Evolutionary conservation across 306 rosid genomes (phyloP).

Genomic region (Pyrus communis): DNA sequence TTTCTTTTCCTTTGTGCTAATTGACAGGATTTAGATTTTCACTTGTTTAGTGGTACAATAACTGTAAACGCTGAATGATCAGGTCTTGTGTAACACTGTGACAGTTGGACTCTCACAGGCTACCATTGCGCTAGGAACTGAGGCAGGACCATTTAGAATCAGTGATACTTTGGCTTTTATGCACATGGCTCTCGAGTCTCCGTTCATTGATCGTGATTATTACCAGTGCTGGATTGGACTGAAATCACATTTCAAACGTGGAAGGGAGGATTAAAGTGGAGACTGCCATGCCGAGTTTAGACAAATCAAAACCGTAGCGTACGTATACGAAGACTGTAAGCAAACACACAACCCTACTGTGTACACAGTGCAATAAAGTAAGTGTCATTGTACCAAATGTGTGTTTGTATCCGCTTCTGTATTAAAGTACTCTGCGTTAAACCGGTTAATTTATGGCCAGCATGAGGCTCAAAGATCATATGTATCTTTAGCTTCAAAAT

Average conservation of each 20-base stretch:
- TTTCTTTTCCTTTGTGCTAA: neutral
- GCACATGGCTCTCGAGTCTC: constrained; percentile 73
- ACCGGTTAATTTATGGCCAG: too few relatives aligned
- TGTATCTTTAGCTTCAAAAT: too few relatives aligned
- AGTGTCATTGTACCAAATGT: too few relatives aligned
- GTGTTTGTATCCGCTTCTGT: too few relatives aligned
- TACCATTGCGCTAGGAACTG: constrained; percentile 55
- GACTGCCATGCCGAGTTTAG: neutral
- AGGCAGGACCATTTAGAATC: constrained; percentile 62
- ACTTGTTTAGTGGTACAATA: neutral
- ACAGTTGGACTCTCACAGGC: constrained; percentile 33
- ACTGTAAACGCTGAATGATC: neutral
- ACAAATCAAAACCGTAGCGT: neutral
- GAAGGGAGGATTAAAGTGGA: constrained; percentile 2
- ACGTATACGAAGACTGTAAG: neutral
- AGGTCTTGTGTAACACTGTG: neutral
- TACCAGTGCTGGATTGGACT: constrained; percentile 92
- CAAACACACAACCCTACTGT: too few relatives aligned
- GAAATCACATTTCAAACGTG: constrained; percentile 52
- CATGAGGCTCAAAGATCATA: too few relatives aligned
- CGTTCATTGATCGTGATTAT: constrained; percentile 67
- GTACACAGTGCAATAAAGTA: too few relatives aligned
- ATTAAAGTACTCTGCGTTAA: too few relatives aligned
- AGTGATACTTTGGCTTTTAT: constrained; percentile 78
- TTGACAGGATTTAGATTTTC: neutral